Evolutionary conservation across 1,139 yeast species (phyloP), one percentile per base, ranked within the genome.

Genomic region (Suhomyces chickasaworum): DNA sequence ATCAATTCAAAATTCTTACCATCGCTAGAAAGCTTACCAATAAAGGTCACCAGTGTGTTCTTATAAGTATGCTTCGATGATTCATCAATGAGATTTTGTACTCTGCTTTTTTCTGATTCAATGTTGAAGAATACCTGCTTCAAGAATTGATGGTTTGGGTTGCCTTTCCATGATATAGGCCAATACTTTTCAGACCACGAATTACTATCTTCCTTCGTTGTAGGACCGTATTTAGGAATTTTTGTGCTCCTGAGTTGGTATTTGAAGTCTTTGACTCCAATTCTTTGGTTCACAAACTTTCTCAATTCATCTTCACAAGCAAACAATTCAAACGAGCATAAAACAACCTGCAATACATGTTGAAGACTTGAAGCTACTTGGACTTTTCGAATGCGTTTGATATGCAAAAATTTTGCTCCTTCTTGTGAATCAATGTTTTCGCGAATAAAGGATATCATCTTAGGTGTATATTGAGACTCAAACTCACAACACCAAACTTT

Each of bases 121-220:
- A 81, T 69, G 52, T 86, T 80, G 43, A 83, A 67, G 13, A 63
- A 58, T 25, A 78, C 67, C 41, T 81, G 75, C 39, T 80, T 79
- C 20, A 89, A 69, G 38, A 81, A 81, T 58, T 89, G 93, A 44
- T 87, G 85, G 52, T 85, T 77, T 0, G 96, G 95, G 58, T 91
- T 89, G 0, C 98, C 98, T 55, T 90, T 84, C 98, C 98, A 93
- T 29, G 89, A 75, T 49, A 89, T 68, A 0, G 98, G 98, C 99
- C 99, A 93, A 52, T 78, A 80, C 29, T 63, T 52, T 1, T 60
- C 51, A 1, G 91, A 77, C 97, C 97, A 90, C 37, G 71, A 69
- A 0, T 65, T 52, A 7, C 86, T 77, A 13, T 81, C 65, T 20
- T 84, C 89, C 56, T 84, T 86, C 1, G 89, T 81, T 5, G 75